Conservation (phyloP, 106 monocot genomes). For the Dioscorea dumetorum region DNA sequence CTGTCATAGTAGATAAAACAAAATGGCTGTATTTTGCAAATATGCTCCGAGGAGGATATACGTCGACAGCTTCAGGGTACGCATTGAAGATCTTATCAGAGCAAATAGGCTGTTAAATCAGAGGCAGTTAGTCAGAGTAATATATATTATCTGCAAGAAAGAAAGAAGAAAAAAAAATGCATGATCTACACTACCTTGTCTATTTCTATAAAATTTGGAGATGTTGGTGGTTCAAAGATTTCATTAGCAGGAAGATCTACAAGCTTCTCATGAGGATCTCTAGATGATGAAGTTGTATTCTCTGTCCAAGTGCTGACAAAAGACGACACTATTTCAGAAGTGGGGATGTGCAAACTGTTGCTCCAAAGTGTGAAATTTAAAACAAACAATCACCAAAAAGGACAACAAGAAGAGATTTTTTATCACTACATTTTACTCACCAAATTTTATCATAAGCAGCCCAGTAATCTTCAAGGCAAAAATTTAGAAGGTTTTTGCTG, state of each 20-base stretch:
- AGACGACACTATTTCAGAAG: conserved; percentile 6
- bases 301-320: background rate
- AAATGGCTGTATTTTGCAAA: conserved; percentile 7
- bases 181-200: background rate
- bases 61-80: conserved; percentile 6
- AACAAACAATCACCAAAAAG: background rate
- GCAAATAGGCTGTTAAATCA: conserved; percentile 5
- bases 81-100: conserved; percentile 9
- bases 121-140: background rate
- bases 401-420: background rate
- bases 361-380: background rate
- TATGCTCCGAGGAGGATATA: background rate
- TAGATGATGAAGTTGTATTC: background rate
- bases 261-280: background rate
- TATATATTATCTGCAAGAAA: background rate
- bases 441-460: conserved; percentile 16
- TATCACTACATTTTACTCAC: background rate
- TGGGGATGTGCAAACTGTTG: background rate
- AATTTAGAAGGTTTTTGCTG: conserved; percentile 10
- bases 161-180: background rate
- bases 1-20: conserved; percentile 5
- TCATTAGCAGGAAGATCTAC: background rate
- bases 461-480: conserved; percentile 21
- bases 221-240: background rate
- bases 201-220: background rate